phyloP scores from a whole-genome alignment of 441 rosid genomes.

The Cnidoscolus chayamansa region DNA sequence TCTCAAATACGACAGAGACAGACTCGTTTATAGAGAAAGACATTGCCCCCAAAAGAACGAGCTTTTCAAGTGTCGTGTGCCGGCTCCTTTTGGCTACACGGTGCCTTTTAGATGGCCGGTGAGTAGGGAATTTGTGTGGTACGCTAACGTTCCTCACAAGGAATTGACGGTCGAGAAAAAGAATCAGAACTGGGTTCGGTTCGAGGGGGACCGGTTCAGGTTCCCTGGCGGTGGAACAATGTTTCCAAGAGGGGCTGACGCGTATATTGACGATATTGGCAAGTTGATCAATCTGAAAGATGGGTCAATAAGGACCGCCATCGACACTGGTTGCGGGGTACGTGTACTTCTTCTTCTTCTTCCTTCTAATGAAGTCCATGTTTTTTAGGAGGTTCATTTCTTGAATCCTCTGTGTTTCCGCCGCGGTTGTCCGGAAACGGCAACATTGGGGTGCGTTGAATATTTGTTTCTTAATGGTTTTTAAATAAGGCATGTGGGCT shows the following conservation, averaged over 20 bases:
- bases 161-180: conserved; percentile 84
- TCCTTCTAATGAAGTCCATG: background rate
- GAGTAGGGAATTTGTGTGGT: conserved; percentile 77
- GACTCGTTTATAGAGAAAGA: conserved; percentile 70
- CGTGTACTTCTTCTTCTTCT: background rate
- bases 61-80: conserved; percentile 55
- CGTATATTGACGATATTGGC: conserved; percentile 68
- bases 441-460: conserved; percentile 1
- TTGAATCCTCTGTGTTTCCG: background rate
- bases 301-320: conserved; percentile 77
- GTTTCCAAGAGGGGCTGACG: conserved; percentile 82
- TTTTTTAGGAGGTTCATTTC: background rate
- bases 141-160: conserved; percentile 82
- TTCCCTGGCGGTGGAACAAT: conserved; percentile 94
- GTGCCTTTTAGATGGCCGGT: conserved; percentile 80
- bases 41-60: conserved; percentile 72
- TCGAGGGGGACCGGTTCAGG: conserved; percentile 62
- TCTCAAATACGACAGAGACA: conserved; percentile 45
- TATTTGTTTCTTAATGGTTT: background rate
- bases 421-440: background rate
- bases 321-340: conserved; percentile 95
- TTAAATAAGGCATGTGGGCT: background rate
- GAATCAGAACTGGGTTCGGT: conserved; percentile 74
- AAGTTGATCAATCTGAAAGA: conserved; percentile 62
- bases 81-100: conserved; percentile 75